Conservation (phyloP, 1,284 basidiomycete species). For the Papiliotrema nemorosa region DNA sequence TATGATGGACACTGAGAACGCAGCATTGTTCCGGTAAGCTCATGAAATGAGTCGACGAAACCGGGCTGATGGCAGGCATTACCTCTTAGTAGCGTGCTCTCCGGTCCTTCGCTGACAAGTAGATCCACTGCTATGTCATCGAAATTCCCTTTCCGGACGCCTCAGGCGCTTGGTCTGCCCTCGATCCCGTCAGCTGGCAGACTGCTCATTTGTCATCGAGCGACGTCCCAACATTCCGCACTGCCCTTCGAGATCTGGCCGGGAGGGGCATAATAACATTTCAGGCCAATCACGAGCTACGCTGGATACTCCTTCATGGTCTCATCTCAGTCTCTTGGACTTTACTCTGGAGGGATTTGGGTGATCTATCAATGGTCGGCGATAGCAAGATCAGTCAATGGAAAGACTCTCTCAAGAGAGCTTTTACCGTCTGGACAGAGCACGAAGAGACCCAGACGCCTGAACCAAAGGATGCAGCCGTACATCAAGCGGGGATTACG, state of each 20-base stretch:
- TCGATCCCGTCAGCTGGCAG: constrained; percentile 13
- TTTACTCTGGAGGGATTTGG: constrained; percentile 26
- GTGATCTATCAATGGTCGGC: constrained; percentile 23
- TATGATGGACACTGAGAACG: constrained; percentile 29
- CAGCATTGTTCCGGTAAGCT: constrained; percentile 16
- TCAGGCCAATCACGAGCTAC: neutral
- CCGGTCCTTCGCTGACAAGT: neutral
- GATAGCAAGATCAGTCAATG: constrained; percentile 20
- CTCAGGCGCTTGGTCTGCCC: constrained; percentile 13
- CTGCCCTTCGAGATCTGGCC: constrained; percentile 18
- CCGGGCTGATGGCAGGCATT: constrained; percentile 3
- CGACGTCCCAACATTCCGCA: constrained; percentile 15
- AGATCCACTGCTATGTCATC: constrained; percentile 19
- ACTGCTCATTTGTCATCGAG: neutral
- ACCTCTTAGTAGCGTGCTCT: constrained; percentile 12
- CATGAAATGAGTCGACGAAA: neutral
- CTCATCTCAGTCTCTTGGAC: constrained; percentile 24
- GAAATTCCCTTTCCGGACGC: constrained; percentile 14
- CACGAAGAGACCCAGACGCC: constrained; percentile 3
- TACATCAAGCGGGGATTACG: constrained; percentile 19
- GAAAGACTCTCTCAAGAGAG: constrained; percentile 21
- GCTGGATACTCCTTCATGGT: constrained; percentile 25
- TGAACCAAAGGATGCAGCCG: neutral
- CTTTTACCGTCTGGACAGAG: constrained; percentile 14
- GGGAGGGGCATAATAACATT: constrained; percentile 13